Evolutionary conservation across 345 rosid species (phyloP), one percentile per base, ranked within the genome.

Genomic region (Eucalyptus decipiens): DNA sequence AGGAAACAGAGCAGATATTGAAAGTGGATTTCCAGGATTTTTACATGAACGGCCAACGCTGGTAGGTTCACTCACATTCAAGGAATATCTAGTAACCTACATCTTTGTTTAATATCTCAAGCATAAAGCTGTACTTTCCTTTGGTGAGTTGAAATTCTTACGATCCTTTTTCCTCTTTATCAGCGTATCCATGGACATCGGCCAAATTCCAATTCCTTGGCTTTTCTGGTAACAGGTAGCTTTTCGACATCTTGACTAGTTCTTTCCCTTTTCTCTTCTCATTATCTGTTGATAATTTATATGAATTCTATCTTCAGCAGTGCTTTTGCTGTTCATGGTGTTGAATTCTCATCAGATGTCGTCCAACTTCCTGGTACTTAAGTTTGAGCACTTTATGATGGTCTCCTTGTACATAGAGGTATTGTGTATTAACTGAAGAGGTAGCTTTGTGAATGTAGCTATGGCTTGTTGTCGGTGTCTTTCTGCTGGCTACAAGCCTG

Each of bases 321-420:
- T 97, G 89, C 96, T 97, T 87, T 90, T 97, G 94, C 92, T 97
- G 90, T 97, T 97, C 94, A 97, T 97, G 97, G 96, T 97, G 92
- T 93, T 97, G 92, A 96, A 96, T 90, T 97, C 99, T 88, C 97
- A 96, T 90, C 99, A 97, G 91, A 95, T 96, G 96, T 94, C 98
- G 56, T 96, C 98, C 86, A 97, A 97, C 91, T 97, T 97, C 94
- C 94, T 97, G 98, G 97, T 97, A 95, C 86, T 88, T 52, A 49
- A 87, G 88, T 40, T 81, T 88, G 88, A 52, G 60, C 85, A n/a
- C 37, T 72, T 51, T 52, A 80, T 87, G 62, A 40, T 37, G 30
- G 89, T 86, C 52, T 88, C 85, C 60, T 49, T 47, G 24, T 62
- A 37, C n/a, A 62, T 19, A 54, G 49, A 60, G 45, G 85, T 65